Conservation (phyloP, 73 alveolate genomes). For the Stentor roeselii region DNA sequence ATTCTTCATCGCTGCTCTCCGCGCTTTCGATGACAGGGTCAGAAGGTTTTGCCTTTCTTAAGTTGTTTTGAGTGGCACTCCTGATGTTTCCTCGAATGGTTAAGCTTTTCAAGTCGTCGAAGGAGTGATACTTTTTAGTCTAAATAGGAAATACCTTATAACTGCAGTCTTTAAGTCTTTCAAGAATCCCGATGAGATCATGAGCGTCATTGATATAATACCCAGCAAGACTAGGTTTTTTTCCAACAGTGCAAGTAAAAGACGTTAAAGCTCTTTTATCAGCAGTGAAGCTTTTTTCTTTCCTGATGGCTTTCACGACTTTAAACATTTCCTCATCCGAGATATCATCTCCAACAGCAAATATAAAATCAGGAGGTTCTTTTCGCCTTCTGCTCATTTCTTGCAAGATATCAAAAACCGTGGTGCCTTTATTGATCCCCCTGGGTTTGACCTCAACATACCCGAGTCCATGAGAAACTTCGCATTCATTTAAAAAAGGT, state of each 20-base stretch:
- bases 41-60: neutral
- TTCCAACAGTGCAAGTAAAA: conserved; percentile 59
- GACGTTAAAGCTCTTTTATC: conserved; percentile 29
- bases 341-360: conserved; percentile 65
- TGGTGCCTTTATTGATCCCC: conserved; percentile 25
- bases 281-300: conserved; percentile 35
- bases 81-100: neutral
- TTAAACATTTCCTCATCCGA: conserved; percentile 77
- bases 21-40: neutral
- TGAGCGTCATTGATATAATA: conserved; percentile 54
- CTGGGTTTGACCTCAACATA: conserved; percentile 26
- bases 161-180: conserved; percentile 24
- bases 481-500: conserved; percentile 23
- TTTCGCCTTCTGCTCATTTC: conserved; percentile 25
- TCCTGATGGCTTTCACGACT: conserved; percentile 50
- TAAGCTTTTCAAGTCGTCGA: neutral
- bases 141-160: neutral
- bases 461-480: conserved; percentile 19
- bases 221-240: conserved; percentile 66
- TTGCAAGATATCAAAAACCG: conserved; percentile 18
- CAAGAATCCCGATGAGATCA: conserved; percentile 52
- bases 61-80: neutral
- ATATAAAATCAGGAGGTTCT: conserved; percentile 54
- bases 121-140: conserved; percentile 21
- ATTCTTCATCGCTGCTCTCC: conserved; percentile 15